Conservation (phyloP, 495 filamentous ascomycete genomes). For the Geoglossum glabrum region DNA sequence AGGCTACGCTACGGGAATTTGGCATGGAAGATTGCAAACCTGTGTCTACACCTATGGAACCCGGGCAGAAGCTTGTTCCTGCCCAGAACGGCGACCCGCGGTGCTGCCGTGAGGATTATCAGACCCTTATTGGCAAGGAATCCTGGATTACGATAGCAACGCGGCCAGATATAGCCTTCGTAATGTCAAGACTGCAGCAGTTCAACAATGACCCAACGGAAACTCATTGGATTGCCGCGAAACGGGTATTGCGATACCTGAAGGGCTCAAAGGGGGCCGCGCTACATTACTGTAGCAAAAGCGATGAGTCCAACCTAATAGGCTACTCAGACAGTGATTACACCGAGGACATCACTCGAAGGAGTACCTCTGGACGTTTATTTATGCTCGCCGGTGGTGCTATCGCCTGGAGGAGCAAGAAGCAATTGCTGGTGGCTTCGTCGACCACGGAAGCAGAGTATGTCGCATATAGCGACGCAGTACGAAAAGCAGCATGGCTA, state of each 20-base stretch:
- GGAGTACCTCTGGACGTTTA: not conserved
- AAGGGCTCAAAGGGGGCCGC: not conserved
- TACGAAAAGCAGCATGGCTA: not conserved
- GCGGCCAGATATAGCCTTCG: not conserved
- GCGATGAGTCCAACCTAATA: not conserved
- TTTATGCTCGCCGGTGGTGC: not conserved
- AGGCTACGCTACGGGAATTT: not conserved
- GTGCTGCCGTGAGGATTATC: not conserved
- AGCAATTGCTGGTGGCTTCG: not conserved
- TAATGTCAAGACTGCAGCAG: not conserved
- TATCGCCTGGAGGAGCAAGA: constrained; percentile 1
- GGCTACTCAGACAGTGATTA: constrained; percentile 6
- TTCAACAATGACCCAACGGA: not conserved
- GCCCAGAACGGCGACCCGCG: not conserved
- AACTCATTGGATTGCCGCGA: constrained; percentile 2
- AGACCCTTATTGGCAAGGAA: not conserved
- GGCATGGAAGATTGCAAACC: not conserved
- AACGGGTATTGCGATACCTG: constrained; percentile 9
- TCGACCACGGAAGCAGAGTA: constrained; percentile 2
- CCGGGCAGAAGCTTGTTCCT: not conserved
- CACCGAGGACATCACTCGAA: not conserved
- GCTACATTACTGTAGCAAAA: not conserved
- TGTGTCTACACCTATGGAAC: not conserved
- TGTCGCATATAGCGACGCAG: not conserved
- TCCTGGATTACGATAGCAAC: not conserved